These are phyloP conservation scores for Xylariaceae sp. DNA, from an alignment of 2,329 filamentous ascomycete species.

Conservation along the genomic window DNA sequence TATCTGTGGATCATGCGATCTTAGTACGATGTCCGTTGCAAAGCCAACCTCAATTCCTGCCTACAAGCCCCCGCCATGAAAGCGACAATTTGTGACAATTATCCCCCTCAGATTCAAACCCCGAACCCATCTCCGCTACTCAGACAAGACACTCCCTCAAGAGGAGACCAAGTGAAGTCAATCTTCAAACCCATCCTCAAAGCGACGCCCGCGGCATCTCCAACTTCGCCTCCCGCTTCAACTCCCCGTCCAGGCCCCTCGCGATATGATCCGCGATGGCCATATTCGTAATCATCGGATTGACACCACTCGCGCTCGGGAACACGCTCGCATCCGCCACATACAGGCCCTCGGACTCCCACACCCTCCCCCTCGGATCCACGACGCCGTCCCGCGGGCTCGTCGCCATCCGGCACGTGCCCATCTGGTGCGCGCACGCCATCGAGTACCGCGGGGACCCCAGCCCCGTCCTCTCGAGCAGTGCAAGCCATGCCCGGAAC, in stretches of 20 bases:
- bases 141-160: too few relatives aligned
- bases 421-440: slow-evolving; percentile 77
- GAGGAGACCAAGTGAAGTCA: too few relatives aligned
- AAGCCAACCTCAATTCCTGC: too few relatives aligned
- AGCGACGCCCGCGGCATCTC: slow-evolving; percentile 2
- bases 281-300: slow-evolving; percentile 79
- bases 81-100: too few relatives aligned
- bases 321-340: slow-evolving; percentile 74
- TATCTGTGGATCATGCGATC: too few relatives aligned
- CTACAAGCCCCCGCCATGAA: too few relatives aligned
- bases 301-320: slow-evolving; percentile 72
- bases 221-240: slow-evolving; percentile 22
- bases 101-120: too few relatives aligned
- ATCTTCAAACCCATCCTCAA: too few relatives aligned
- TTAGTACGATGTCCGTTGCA: too few relatives aligned
- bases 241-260: slow-evolving; percentile 47
- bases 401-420: slow-evolving; percentile 67
- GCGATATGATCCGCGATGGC: slow-evolving; percentile 64
- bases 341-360: slow-evolving; percentile 62
- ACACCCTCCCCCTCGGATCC: slow-evolving; percentile 55
- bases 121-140: too few relatives aligned
- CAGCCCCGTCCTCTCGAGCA: slow-evolving; percentile 44
- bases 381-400: slow-evolving; percentile 51
- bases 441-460: slow-evolving; percentile 41
- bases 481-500: slow-evolving; percentile 59